Percentiles rank a stretch among this genome's conserved stretches.
phyloP scores from a whole-genome alignment of 1,139 yeast genomes.

The Zygosaccharomyces pseudobailii region DNA sequence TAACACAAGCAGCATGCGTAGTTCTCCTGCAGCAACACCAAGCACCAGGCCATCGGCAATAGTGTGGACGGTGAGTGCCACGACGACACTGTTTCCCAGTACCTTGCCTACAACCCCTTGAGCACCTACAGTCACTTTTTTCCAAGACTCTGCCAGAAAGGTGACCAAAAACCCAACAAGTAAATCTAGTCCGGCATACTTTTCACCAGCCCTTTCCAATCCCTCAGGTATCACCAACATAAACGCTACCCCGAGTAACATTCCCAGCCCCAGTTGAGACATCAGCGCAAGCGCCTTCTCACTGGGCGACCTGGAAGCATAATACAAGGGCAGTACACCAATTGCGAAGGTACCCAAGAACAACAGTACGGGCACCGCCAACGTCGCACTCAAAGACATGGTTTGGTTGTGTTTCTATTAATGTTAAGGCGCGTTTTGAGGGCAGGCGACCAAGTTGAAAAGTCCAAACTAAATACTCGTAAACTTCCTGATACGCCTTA shows the following conservation, averaged over 20 bases:
- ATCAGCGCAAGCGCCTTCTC: conserved; percentile 22
- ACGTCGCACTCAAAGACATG: neutral
- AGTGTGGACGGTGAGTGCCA: conserved; percentile 57
- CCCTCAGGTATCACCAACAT: conserved; percentile 61
- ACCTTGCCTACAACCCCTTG: conserved; percentile 8
- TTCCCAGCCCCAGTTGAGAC: conserved; percentile 52
- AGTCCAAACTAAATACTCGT: neutral
- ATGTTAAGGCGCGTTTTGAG: neutral
- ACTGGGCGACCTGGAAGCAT: conserved; percentile 17
- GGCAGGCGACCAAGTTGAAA: neutral
- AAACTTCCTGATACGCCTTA: neutral
- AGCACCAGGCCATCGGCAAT: conserved; percentile 61
- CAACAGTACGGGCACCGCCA: conserved; percentile 1
- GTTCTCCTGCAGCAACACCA: conserved; percentile 48
- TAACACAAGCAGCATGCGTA: conserved; percentile 43
- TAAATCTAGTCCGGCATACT: conserved; percentile 29
- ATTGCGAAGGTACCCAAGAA: conserved; percentile 31
- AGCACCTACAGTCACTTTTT: neutral
- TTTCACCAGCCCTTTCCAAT: conserved; percentile 30
- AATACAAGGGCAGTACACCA: conserved; percentile 37
- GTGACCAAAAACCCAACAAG: conserved; percentile 31
- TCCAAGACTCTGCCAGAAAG: conserved; percentile 11
- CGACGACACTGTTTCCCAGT: conserved; percentile 41
- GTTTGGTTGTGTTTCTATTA: neutral
- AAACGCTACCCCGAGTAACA: conserved; percentile 52